These are phyloP conservation scores for Plectosphaerella cucumerina DNA, from an alignment of 2,329 filamentous ascomycete species.

Conservation along the genomic window DNA sequence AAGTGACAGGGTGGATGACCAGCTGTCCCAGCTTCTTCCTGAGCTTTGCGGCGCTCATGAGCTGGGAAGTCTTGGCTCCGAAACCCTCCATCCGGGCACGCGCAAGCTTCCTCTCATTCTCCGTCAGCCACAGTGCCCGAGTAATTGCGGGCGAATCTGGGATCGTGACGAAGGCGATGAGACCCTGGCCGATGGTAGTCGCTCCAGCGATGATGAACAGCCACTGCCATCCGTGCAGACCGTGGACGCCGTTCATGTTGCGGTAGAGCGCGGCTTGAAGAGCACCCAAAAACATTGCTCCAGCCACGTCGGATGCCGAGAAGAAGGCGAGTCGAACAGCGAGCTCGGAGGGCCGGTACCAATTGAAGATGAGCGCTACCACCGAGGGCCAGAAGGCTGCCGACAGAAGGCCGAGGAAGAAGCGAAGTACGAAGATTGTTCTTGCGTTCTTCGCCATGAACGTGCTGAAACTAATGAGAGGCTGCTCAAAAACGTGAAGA, in stretches of 20 bases:
- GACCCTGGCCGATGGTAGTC: constrained; percentile 35
- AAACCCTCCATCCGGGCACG: constrained; percentile 20
- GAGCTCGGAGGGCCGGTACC: constrained; percentile 41
- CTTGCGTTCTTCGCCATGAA: constrained; percentile 23
- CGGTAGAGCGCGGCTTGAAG: constrained; percentile 37
- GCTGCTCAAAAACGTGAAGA: neutral
- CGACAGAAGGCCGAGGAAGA: constrained; percentile 29
- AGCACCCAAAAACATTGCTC: constrained; percentile 38
- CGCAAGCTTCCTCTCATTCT: constrained; percentile 20
- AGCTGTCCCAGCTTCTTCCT: constrained; percentile 20
- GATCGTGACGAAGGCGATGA: constrained; percentile 33
- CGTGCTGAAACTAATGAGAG: constrained; percentile 10
- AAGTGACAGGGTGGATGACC: constrained; percentile 23
- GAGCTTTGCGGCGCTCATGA: constrained; percentile 18
- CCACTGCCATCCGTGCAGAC: constrained; percentile 40
- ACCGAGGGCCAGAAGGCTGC: constrained; percentile 26
- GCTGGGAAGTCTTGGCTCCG: constrained; percentile 22
- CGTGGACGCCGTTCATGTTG: constrained; percentile 33
- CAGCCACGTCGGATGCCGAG: constrained; percentile 37
- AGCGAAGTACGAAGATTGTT: constrained; percentile 28
- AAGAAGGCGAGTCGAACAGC: constrained; percentile 36
- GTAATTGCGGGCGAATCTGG: constrained; percentile 24
- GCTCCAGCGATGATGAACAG: constrained; percentile 40
- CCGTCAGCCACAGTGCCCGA: constrained; percentile 22
- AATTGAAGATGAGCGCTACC: constrained; percentile 39